Evolutionary conservation across 2,329 filamentous ascomycete genomes (phyloP).

Genomic region (Claviceps monticola): DNA sequence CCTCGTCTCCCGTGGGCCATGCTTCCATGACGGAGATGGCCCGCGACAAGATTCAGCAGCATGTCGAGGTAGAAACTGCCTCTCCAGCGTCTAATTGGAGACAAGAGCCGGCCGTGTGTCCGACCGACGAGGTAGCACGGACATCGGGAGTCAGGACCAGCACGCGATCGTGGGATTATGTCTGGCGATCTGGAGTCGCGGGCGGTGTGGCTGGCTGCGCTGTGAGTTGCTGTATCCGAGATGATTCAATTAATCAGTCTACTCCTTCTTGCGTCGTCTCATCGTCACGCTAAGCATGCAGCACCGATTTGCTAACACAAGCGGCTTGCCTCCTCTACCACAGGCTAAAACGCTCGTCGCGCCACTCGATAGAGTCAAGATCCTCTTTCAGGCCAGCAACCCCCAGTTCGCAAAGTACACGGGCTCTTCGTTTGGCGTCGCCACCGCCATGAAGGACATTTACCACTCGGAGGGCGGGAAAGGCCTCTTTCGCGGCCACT

Average conservation of each 20-base stretch:
- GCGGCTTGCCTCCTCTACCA: background rate
- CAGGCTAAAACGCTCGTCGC: slow-evolving; percentile 93
- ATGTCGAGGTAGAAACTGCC: slow-evolving; percentile 10
- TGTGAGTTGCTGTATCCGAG: slow-evolving; percentile 37
- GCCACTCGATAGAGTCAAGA: slow-evolving; percentile 94
- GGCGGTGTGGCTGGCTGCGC: slow-evolving; percentile 87
- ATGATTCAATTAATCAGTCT: no score
- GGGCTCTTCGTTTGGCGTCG: slow-evolving; percentile 73
- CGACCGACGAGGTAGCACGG: slow-evolving; percentile 34
- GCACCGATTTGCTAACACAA: background rate
- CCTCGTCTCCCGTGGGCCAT: slow-evolving; percentile 41
- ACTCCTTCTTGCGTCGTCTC: no score
- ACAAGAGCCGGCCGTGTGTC: slow-evolving; percentile 29
- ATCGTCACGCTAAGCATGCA: background rate
- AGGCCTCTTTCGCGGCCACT: slow-evolving; percentile 87
- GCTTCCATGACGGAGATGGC: slow-evolving; percentile 41
- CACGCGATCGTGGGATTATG: slow-evolving; percentile 65
- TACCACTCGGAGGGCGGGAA: slow-evolving; percentile 56
- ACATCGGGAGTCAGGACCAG: slow-evolving; percentile 26
- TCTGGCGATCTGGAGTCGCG: slow-evolving; percentile 69
- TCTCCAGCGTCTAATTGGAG: slow-evolving; percentile 6
- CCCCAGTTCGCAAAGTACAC: slow-evolving; percentile 90
- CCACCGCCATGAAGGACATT: slow-evolving; percentile 73
- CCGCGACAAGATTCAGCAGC: slow-evolving; percentile 19
- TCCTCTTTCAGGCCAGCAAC: slow-evolving; percentile 91